Conservation (phyloP, 2,329 filamentous ascomycete species). For the Paraconiothyrium sp. region DNA sequence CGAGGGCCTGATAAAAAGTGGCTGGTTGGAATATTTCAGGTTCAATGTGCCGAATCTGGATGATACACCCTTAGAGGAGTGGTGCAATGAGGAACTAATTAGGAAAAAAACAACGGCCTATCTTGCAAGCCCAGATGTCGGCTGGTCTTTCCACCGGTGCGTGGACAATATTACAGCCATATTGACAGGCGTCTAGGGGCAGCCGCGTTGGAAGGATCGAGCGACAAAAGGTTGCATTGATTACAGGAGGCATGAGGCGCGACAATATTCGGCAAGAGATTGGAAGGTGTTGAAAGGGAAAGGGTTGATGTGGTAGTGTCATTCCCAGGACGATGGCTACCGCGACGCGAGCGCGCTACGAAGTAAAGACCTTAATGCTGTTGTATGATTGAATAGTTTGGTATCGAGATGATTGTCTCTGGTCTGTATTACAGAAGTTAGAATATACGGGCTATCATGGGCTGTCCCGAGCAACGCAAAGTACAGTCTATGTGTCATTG, state of each 20-base stretch:
- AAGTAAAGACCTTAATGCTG: not conserved
- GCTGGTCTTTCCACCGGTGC: conserved; percentile 38
- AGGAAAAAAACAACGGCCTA: conserved; percentile 42
- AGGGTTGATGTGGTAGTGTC: not conserved
- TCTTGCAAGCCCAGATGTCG: conserved; percentile 34
- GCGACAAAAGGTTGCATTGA: not conserved
- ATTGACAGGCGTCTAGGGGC: conserved; percentile 18
- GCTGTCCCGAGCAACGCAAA: no score
- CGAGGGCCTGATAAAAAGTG: conserved; percentile 32
- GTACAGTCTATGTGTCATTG: not conserved
- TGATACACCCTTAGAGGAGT: conserved; percentile 42
- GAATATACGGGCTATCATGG: no score
- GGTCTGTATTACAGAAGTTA: no score
- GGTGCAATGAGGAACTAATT: conserved; percentile 36
- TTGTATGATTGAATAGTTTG: not conserved
- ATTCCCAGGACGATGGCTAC: not conserved
- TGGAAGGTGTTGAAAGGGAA: not conserved
- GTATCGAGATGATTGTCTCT: not conserved
- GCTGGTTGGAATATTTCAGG: conserved; percentile 46
- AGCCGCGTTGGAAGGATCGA: not conserved
- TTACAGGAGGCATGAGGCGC: not conserved
- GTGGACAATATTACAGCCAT: conserved; percentile 41
- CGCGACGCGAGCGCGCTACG: not conserved
- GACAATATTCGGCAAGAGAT: not conserved
- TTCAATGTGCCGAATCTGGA: conserved; percentile 42